Conservation (phyloP, 371 early-diverging fungal species). For the Syncephalastrum contaminatum region DNA sequence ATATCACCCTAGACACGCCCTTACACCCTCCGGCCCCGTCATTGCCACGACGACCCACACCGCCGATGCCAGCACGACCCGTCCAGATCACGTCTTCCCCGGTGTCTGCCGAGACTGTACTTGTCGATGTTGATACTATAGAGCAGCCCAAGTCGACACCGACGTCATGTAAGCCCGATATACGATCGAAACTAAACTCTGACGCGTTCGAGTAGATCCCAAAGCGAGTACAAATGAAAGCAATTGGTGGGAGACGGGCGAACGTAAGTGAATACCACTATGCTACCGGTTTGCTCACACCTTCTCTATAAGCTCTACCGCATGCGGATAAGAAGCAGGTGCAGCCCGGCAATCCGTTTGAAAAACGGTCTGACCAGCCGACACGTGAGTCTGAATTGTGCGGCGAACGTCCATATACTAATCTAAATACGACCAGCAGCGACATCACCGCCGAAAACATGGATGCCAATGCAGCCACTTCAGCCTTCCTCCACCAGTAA, state of each 20-base stretch:
- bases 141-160: neutral
- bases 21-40: slow-evolving; percentile 19
- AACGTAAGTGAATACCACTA: slow-evolving; percentile 7
- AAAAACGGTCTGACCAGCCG: neutral
- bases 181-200: neutral
- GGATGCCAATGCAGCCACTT: slow-evolving; percentile 6
- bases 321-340: slow-evolving; percentile 5
- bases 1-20: slow-evolving; percentile 19
- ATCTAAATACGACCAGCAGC: slow-evolving; percentile 19
- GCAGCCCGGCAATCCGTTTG: slow-evolving; percentile 5
- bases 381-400: neutral
- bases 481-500: neutral
- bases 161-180: slow-evolving; percentile 9
- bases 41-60: slow-evolving; percentile 19
- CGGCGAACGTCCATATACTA: slow-evolving; percentile 20
- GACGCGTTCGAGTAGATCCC: slow-evolving; percentile 21
- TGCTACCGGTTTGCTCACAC: neutral
- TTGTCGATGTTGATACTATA: slow-evolving; percentile 1
- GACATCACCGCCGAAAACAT: slow-evolving; percentile 3
- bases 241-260: slow-evolving; percentile 50
- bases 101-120: slow-evolving; percentile 12
- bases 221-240: slow-evolving; percentile 37
- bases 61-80: slow-evolving; percentile 20
- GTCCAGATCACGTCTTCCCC: slow-evolving; percentile 24
- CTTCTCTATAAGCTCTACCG: slow-evolving; percentile 8